These are phyloP conservation scores for Solanum infundibuliforme DNA, from an alignment of 257 asterid species.

Conservation along the genomic window DNA sequence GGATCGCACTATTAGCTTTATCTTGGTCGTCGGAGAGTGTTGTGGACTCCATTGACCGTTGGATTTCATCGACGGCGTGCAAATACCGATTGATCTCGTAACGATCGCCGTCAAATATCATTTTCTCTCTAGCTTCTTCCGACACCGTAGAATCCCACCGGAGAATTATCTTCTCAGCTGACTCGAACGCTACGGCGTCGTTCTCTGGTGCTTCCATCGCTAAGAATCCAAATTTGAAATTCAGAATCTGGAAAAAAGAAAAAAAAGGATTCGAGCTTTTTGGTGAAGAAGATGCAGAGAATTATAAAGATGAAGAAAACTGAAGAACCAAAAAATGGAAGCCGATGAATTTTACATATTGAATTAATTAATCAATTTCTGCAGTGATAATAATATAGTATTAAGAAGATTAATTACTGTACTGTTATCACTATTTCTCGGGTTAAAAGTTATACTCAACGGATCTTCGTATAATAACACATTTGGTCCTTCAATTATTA, in stretches of 20 bases:
- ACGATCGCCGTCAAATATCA: constrained; percentile 14
- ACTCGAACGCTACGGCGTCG: constrained; percentile 3
- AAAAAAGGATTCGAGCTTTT: background rate
- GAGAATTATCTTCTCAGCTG: constrained; percentile 6
- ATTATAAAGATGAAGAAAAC: background rate
- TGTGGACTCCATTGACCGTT: constrained; percentile 2
- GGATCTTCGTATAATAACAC: background rate
- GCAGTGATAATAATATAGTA: background rate
- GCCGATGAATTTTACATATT: background rate
- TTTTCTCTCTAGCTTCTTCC: constrained; percentile 1
- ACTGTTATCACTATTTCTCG: background rate
- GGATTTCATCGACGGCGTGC: constrained; percentile 16
- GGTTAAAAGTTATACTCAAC: background rate
- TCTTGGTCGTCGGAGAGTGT: background rate
- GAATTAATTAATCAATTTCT: background rate
- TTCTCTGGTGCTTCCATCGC: constrained; percentile 56
- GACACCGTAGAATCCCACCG: constrained; percentile 7
- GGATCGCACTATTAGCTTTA: constrained; percentile 31
- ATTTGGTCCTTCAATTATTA: background rate
- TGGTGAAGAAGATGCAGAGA: background rate
- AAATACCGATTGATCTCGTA: constrained; percentile 8
- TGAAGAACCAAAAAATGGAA: background rate
- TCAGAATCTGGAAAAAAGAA: background rate
- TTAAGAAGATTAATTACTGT: background rate
- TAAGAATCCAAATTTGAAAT: background rate